Evolutionary conservation across 2,329 filamentous ascomycete species (phyloP).

Genomic region (Epichloe sibirici): DNA sequence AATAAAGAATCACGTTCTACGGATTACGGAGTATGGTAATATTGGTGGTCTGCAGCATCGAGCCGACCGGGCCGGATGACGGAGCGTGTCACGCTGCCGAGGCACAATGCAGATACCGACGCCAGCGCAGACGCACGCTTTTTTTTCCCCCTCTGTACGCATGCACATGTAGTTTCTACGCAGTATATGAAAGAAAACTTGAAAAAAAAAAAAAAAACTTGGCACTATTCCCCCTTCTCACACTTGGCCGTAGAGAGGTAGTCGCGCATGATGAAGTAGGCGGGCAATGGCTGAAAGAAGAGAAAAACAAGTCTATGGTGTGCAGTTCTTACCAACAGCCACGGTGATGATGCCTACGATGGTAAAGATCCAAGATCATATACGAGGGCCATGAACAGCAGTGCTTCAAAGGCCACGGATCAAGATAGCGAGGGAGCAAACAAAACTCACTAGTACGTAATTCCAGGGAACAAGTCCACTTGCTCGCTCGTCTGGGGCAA

Average conservation of each 20-base stretch:
- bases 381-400: conserved; percentile 9
- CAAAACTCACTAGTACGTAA: too few relatives aligned
- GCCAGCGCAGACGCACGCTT: too few relatives aligned
- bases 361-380: conserved; percentile 50
- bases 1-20: too few relatives aligned
- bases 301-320: neutral
- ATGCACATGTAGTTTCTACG: neutral
- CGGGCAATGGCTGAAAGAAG: conserved; percentile 20
- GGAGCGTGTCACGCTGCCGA: neutral
- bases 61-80: neutral
- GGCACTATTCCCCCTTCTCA: neutral
- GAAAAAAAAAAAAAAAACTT: too few relatives aligned
- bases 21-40: too few relatives aligned
- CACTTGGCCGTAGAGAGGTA: conserved; percentile 46
- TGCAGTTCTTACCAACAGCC: conserved; percentile 20
- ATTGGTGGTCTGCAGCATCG: neutral
- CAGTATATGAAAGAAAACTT: neutral
- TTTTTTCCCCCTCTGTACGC: too few relatives aligned
- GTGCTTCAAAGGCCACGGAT: conserved; percentile 24
- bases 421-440: too few relatives aligned
- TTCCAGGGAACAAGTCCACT: too few relatives aligned
- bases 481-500: too few relatives aligned
- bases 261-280: conserved; percentile 54
- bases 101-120: too few relatives aligned
- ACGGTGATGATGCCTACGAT: conserved; percentile 47